phyloP scores from a whole-genome alignment of 2,329 filamentous ascomycete genomes.

The Pyricularia sp. region DNA sequence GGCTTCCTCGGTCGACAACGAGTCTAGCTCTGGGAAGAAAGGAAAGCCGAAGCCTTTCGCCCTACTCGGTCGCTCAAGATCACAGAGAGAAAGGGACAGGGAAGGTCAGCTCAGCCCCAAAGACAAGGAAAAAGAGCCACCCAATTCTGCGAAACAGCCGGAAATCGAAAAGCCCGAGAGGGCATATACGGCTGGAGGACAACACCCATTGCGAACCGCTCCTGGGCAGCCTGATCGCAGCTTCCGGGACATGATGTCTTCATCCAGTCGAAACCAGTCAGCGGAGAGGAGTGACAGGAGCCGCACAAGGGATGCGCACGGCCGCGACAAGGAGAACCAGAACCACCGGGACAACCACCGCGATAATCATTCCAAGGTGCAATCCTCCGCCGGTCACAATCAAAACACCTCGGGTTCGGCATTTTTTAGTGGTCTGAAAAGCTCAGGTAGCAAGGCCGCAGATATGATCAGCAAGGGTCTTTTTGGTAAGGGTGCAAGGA shows the following conservation, averaged over 20 bases:
- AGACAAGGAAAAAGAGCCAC: conserved; percentile 11
- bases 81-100: conserved; percentile 40
- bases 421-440: conserved; percentile 66
- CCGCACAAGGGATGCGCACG: conserved; percentile 30
- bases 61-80: conserved; percentile 40
- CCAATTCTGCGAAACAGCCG: background rate
- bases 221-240: conserved; percentile 56
- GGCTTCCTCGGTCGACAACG: conserved; percentile 37
- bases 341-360: conserved; percentile 30
- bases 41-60: conserved; percentile 46
- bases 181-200: conserved; percentile 21
- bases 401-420: conserved; percentile 36
- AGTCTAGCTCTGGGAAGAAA: conserved; percentile 32
- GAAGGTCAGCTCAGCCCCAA: conserved; percentile 28
- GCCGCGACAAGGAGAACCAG: conserved; percentile 14
- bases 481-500: conserved; percentile 68
- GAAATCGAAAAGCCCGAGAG: conserved; percentile 23
- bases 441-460: conserved; percentile 63
- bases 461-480: conserved; percentile 76
- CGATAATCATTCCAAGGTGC: conserved; percentile 33
- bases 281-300: conserved; percentile 66
- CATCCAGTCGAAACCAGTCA: conserved; percentile 59
- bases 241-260: conserved; percentile 58
- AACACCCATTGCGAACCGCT: conserved; percentile 46
- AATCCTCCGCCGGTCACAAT: conserved; percentile 47